phyloP scores from a whole-genome alignment of 2,329 filamentous ascomycete genomes.

The Ramularia endophylla region DNA sequence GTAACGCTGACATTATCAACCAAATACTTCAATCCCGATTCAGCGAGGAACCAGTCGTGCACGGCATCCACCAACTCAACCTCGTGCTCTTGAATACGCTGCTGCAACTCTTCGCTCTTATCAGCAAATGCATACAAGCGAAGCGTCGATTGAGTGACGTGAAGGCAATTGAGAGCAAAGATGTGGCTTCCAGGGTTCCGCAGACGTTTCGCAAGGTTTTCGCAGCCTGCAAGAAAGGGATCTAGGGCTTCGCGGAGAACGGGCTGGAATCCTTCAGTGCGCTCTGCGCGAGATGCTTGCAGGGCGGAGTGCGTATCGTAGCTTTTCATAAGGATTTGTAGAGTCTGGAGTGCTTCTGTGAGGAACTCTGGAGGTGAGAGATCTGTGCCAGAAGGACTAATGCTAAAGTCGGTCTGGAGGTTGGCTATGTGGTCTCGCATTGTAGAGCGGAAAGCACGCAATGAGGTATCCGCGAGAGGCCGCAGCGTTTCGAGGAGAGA shows the following conservation, averaged over 20 bases:
- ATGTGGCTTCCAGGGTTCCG: conserved; percentile 56
- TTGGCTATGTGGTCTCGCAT: conserved; percentile 74
- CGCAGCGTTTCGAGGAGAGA: conserved; percentile 63
- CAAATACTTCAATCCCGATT: conserved; percentile 61
- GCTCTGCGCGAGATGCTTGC: conserved; percentile 42
- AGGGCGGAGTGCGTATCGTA: conserved; percentile 72
- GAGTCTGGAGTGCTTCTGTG: conserved; percentile 68
- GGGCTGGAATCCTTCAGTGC: conserved; percentile 64
- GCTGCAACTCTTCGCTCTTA: conserved; percentile 33
- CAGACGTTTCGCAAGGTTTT: conserved; percentile 60
- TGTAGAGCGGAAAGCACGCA: conserved; percentile 74
- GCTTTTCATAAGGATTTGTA: conserved; percentile 74
- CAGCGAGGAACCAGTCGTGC: conserved; percentile 60
- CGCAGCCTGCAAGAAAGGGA: conserved; percentile 73
- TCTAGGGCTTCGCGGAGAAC: conserved; percentile 76
- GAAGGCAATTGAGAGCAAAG: conserved; percentile 67
- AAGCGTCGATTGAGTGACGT: conserved; percentile 53
- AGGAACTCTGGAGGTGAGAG: conserved; percentile 75
- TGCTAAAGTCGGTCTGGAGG: conserved; percentile 65
- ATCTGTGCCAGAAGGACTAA: conserved; percentile 63
- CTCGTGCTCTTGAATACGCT: conserved; percentile 23
- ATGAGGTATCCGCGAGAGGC: conserved; percentile 66
- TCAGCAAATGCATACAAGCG: conserved; percentile 56
- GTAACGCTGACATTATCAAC: conserved; percentile 28
- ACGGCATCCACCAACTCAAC: conserved; percentile 54